phyloP scores from a whole-genome alignment of 495 filamentous ascomycete species.

The Copromyces sp. region DNA sequence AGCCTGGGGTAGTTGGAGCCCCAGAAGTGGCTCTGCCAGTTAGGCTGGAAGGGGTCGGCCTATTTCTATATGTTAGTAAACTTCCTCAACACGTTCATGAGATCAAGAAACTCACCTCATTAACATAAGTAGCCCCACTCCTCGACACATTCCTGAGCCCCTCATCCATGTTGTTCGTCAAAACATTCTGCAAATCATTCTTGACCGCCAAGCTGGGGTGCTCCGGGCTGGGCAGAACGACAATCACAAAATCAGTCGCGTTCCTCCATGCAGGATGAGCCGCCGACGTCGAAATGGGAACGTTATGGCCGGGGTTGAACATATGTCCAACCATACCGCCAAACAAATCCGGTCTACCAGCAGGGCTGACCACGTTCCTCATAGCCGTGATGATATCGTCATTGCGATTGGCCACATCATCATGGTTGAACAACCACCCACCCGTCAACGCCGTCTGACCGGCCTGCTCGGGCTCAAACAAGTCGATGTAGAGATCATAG shows the following conservation, averaged over 20 bases:
- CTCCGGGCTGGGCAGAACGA: constrained; percentile 6
- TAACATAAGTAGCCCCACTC: constrained; percentile 31
- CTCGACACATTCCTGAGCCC: constrained; percentile 21
- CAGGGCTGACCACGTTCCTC: constrained; percentile 14
- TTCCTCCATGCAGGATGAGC: constrained; percentile 45
- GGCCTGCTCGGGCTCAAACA: constrained; percentile 23
- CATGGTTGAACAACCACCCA: constrained; percentile 29
- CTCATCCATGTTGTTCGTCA: constrained; percentile 18
- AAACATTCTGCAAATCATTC: constrained; percentile 13
- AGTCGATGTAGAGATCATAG: constrained; percentile 27
- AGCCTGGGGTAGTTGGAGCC: constrained; percentile 24
- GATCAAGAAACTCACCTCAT: constrained; percentile 23
- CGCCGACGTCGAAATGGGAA: constrained; percentile 25
- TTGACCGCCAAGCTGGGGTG: constrained; percentile 6
- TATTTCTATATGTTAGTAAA: background rate
- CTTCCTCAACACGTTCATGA: too few species aligned
- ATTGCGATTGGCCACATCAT: constrained; percentile 26
- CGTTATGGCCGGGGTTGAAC: constrained; percentile 30
- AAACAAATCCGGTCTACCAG: constrained; percentile 8
- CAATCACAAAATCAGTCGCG: constrained; percentile 18
- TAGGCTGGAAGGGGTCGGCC: constrained; percentile 35
- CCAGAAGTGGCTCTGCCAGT: constrained; percentile 33
- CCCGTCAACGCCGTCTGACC: constrained; percentile 21
- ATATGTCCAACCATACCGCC: constrained; percentile 27
- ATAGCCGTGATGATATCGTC: constrained; percentile 27